Evolutionary conservation across 108 stramenopile species (phyloP).

Genomic region (Epithemia pelagica): DNA sequence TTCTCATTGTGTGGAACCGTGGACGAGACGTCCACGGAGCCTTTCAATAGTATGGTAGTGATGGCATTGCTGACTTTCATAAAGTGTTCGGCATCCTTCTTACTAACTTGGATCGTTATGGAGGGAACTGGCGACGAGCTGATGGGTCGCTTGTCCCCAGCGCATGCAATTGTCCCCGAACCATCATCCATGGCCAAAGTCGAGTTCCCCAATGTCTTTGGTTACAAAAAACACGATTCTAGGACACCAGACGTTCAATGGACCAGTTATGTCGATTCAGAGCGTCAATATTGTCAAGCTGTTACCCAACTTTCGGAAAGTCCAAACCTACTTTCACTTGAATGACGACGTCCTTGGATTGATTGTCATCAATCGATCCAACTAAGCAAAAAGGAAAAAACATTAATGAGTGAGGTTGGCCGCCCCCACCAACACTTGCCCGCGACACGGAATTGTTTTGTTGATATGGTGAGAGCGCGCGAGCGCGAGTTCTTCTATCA

Average conservation of each 20-base stretch:
- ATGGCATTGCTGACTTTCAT: background rate
- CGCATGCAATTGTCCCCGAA: background rate
- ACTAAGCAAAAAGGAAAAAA: background rate
- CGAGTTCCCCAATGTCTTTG: background rate
- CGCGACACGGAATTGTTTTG: background rate
- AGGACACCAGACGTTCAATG: too few species aligned
- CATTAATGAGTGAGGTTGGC: background rate
- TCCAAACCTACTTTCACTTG: too few species aligned
- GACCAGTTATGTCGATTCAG: too few species aligned
- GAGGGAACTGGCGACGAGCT: constrained; percentile 1
- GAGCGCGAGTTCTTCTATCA: background rate
- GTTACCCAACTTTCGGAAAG: too few species aligned
- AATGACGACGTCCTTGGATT: too few species aligned
- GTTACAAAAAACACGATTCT: too few species aligned
- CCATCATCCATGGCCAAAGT: background rate
- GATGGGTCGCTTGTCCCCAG: background rate
- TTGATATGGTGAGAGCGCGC: background rate
- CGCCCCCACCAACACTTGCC: background rate
- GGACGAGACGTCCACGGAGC: background rate
- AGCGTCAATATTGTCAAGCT: too few species aligned
- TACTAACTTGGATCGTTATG: background rate
- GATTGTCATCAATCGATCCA: background rate
- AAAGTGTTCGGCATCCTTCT: constrained; percentile 5
- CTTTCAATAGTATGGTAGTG: background rate
- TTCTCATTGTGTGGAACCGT: background rate